Conservation (phyloP, 495 filamentous ascomycete species). For the Platismatia glauca region DNA sequence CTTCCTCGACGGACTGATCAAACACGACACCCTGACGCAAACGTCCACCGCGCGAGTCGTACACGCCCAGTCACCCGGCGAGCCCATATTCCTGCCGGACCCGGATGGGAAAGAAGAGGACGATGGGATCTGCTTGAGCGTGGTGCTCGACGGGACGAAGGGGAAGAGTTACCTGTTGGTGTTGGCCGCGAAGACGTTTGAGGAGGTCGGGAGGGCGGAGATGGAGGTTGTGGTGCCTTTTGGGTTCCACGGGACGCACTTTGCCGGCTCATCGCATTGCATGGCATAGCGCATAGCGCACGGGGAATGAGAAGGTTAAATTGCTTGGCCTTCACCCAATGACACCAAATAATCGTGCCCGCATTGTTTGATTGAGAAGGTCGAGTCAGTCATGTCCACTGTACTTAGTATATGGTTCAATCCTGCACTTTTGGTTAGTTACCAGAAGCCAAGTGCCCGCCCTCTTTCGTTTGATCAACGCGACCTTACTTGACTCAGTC, state of each 20-base stretch:
- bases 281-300: too few species aligned
- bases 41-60: slow-evolving; percentile 42
- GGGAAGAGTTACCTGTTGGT: slow-evolving; percentile 62
- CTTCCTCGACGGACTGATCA: slow-evolving; percentile 57
- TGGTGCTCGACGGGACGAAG: slow-evolving; percentile 56
- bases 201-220: slow-evolving; percentile 58
- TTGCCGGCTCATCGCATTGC: background rate
- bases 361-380: too few species aligned
- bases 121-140: slow-evolving; percentile 61
- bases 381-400: too few species aligned
- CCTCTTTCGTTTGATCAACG: too few species aligned
- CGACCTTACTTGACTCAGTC: too few species aligned
- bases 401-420: too few species aligned
- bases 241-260: slow-evolving; percentile 58
- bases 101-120: slow-evolving; percentile 39
- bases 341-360: too few species aligned
- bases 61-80: slow-evolving; percentile 60
- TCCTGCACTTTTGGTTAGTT: too few species aligned
- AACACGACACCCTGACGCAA: slow-evolving; percentile 53
- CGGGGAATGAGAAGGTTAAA: too few species aligned
- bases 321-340: too few species aligned
- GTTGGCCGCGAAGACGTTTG: slow-evolving; percentile 56
- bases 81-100: slow-evolving; percentile 62
- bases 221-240: slow-evolving; percentile 52
- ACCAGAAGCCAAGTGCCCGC: too few species aligned